Conservation (phyloP, 2,329 filamentous ascomycete species). For the Pseudocercospora macadamiae region DNA sequence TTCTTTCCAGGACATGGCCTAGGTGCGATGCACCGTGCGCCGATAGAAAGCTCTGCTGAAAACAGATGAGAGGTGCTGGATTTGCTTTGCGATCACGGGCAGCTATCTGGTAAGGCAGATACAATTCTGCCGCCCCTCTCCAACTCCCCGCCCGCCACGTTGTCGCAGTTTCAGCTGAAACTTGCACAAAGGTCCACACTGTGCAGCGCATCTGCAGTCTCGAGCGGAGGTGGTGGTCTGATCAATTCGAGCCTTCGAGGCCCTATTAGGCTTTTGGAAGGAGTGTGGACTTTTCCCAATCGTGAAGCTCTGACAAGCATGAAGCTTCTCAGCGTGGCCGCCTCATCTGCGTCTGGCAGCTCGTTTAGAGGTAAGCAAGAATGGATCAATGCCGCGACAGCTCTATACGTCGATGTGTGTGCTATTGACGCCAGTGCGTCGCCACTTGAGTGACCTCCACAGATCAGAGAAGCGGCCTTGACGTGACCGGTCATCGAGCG, state of each 20-base stretch:
- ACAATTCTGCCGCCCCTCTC: not conserved
- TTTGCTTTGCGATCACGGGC: not conserved
- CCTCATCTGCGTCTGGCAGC: not conserved
- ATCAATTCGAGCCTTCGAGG: not conserved
- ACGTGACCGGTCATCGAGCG: no score
- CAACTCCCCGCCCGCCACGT: not conserved
- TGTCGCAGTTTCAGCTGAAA: not conserved
- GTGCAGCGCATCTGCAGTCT: not conserved
- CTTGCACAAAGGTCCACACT: not conserved
- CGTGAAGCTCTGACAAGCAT: not conserved
- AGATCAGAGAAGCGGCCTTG: no score
- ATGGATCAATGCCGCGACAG: no score
- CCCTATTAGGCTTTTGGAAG: not conserved
- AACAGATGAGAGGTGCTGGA: not conserved
- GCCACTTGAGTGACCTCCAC: no score
- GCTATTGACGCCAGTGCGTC: no score
- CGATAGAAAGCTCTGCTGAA: not conserved
- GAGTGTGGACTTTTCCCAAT: not conserved
- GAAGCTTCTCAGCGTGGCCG: not conserved
- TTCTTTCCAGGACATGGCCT: not conserved
- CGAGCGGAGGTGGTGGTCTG: not conserved
- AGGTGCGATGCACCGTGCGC: not conserved
- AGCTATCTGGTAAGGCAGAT: not conserved
- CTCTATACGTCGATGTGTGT: no score
- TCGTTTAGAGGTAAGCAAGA: not conserved